Percentiles rank a stretch among this genome's conserved stretches.
phyloP scores from a whole-genome alignment of 139 green algal species.

The Limnomonas spitsbergensis region DNA sequence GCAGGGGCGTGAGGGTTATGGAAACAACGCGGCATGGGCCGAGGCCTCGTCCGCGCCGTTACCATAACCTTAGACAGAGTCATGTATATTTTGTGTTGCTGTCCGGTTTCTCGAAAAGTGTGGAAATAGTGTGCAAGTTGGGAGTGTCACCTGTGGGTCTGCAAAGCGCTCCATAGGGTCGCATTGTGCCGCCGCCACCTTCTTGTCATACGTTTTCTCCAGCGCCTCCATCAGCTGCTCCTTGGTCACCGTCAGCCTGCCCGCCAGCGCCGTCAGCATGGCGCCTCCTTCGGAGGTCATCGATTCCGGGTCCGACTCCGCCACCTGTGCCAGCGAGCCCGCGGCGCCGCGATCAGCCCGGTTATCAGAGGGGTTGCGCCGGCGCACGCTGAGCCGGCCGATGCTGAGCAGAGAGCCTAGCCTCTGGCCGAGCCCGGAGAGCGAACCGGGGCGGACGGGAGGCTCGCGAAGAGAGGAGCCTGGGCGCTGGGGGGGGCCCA shows the following conservation, averaged over 20 bases:
- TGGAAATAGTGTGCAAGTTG: no score
- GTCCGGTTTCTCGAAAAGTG: no score
- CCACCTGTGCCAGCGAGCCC: not conserved
- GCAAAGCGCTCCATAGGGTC: constrained; percentile 11
- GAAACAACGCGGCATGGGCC: no score
- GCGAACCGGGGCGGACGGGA: no score
- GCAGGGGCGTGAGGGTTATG: no score
- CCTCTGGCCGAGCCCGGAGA: not conserved
- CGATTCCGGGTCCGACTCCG: not conserved
- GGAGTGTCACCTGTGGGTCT: constrained; percentile 8
- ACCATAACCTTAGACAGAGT: no score
- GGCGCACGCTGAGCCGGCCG: not conserved
- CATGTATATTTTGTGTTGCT: no score
- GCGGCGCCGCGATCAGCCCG: no score
- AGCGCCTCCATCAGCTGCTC: constrained; percentile 16
- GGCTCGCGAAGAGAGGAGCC: no score
- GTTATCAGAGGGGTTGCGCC: no score
- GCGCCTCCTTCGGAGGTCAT: not conserved
- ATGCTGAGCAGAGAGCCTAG: constrained; percentile 2
- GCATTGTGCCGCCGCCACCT: not conserved
- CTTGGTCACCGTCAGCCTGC: constrained; percentile 6
- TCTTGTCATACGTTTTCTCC: constrained; percentile 13
- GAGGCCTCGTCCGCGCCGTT: no score
- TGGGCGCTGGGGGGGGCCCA: no score
- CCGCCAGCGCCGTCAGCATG: not conserved